phyloP scores from a whole-genome alignment of 1,139 yeast species.

The Yamadazyma dushanensis region DNA sequence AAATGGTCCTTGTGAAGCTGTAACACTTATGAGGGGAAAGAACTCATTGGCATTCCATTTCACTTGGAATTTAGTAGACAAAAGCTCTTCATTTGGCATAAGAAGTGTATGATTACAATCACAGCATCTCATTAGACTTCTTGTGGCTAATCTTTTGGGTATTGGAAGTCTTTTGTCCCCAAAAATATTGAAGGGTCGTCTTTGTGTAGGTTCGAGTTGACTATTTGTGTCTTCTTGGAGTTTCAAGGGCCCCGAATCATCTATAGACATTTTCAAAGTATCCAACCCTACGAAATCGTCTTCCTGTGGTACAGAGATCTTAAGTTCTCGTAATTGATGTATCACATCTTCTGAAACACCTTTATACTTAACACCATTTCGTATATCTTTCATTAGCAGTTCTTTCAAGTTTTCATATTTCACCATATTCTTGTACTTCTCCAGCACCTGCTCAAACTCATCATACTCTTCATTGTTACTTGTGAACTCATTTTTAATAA shows the following conservation, averaged over 20 bases:
- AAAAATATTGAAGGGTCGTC: conserved; percentile 4
- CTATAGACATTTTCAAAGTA: conserved; percentile 4
- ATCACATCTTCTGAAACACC: conserved; percentile 16
- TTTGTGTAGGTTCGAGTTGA: background rate
- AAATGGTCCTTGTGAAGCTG: conserved; percentile 1
- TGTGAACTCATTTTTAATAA: conserved; percentile 22
- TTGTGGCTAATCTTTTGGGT: conserved; percentile 26
- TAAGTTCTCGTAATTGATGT: conserved; percentile 14
- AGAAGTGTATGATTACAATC: conserved; percentile 29
- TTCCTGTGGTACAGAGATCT: conserved; percentile 12
- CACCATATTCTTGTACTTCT: conserved; percentile 7
- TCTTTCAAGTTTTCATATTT: conserved; percentile 12
- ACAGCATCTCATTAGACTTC: conserved; percentile 27
- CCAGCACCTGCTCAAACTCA: conserved; percentile 4
- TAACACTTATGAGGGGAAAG: conserved; percentile 26
- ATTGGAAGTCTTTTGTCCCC: background rate
- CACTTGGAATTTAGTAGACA: conserved; percentile 29
- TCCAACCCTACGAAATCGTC: conserved; percentile 8
- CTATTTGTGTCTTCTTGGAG: conserved; percentile 9
- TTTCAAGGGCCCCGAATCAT: conserved; percentile 6
- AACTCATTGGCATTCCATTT: conserved; percentile 38
- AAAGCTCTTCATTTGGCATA: conserved; percentile 26
- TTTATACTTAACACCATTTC: conserved; percentile 11
- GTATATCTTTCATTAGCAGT: conserved; percentile 12
- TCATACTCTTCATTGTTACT: background rate